These are phyloP conservation scores for Voacanga thouarsii DNA, from an alignment of 257 asterid genomes.

Conservation along the genomic window DNA sequence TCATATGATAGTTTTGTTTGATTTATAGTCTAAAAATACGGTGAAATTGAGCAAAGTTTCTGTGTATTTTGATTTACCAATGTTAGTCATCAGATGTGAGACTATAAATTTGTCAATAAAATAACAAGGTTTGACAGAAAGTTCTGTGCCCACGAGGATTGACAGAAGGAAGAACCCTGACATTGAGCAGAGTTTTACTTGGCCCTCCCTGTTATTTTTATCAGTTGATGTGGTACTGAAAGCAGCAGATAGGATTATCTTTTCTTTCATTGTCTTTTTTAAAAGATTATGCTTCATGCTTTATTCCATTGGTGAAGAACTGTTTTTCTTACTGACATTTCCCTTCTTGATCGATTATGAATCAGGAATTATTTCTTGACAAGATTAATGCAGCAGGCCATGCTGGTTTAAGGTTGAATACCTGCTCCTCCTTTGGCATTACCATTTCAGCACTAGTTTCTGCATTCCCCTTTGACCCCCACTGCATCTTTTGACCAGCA, in stretches of 20 bases:
- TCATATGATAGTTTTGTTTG: too few relatives aligned
- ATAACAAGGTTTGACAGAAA: too few relatives aligned
- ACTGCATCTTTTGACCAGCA: background rate
- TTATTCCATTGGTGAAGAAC: background rate
- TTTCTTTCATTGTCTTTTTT: background rate
- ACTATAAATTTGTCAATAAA: too few relatives aligned
- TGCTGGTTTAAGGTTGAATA: conserved; percentile 50
- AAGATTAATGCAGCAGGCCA: conserved; percentile 49
- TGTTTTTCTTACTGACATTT: background rate
- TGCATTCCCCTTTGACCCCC: background rate
- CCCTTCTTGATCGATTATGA: conserved; percentile 18
- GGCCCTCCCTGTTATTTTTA: background rate
- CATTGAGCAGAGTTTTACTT: too few relatives aligned
- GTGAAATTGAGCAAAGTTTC: too few relatives aligned
- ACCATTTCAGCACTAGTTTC: background rate
- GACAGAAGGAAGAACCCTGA: too few relatives aligned
- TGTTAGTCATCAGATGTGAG: background rate
- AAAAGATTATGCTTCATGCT: background rate
- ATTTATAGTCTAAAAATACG: background rate
- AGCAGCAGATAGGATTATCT: background rate
- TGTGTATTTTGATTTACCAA: background rate
- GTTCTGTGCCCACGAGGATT: too few relatives aligned
- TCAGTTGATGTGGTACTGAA: background rate
- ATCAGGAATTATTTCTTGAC: conserved; percentile 76
- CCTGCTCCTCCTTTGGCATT: background rate